Evolutionary conservation across 2,329 filamentous ascomycete species (phyloP), one percentile per base, ranked within the genome.

Genomic region (Ascochyta clinopodiicola): DNA sequence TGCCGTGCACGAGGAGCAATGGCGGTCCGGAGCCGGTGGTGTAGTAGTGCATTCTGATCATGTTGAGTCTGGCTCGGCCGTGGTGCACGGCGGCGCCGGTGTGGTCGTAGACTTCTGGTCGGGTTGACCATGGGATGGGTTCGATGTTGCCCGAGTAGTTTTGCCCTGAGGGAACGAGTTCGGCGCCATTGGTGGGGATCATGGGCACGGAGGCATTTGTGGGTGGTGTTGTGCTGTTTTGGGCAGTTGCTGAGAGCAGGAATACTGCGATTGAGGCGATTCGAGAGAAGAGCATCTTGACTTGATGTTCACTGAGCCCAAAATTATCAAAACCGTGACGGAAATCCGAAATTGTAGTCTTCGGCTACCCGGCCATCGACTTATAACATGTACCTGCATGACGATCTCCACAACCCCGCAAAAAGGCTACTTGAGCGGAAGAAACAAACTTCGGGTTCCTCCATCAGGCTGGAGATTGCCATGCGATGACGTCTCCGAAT

Each of bases 21-120:
- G 56, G 47, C 1, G 56, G 56, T 32, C 56, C 51, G 1, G 51
- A 52, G 2, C 56, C 47, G 4, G 56, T 29, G 2, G 40, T 59
- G 22, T 59, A 59, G 35, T 56, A 59, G 25, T 56, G 56, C 46
- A 59, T 56, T 25, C 47, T 40, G 43, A 52, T 59, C 37, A 48
- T 50, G 32, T 59, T 52, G n/a, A 59, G 43, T 15, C 56, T 37
- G 2, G 51, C 56, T 12, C 48, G 56, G 22, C 56, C 56, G 38
- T 59, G 51, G 13, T 51, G 51, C 9, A 59, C 56, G 15, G 51
- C 51, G 3, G 37, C 44, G n/a, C 56, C 56, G 27, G 47, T 52
- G 13, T 59, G 56, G 21, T 56, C 51, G 42, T 59, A 59, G 2
- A 59, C 56, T 39, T 59, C 56, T 6, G 56, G 56, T 3, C 48